phyloP scores from a whole-genome alignment of 1,139 yeast genomes.

The Taphrina deformans region DNA sequence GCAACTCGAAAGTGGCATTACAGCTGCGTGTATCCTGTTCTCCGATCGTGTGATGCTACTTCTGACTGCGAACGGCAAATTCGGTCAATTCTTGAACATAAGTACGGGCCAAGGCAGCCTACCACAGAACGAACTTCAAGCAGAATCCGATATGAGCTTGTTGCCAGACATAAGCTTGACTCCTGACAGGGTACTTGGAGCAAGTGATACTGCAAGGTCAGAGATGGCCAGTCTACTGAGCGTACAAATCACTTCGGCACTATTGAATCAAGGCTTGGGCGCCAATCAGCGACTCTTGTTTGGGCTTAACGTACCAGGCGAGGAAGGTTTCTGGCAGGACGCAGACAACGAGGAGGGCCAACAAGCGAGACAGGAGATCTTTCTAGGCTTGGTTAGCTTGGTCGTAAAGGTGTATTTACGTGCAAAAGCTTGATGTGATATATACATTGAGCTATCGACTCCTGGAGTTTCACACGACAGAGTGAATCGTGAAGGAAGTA shows the following conservation, averaged over 20 bases:
- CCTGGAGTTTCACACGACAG: no score
- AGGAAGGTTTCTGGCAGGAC: neutral
- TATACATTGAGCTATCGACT: no score
- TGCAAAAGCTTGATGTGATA: neutral
- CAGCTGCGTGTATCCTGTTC: neutral
- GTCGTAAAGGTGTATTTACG: constrained; percentile 39
- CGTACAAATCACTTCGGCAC: constrained; percentile 12
- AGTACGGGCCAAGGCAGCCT: neutral
- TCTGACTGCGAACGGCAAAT: neutral
- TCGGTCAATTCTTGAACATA: neutral
- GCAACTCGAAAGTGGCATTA: neutral
- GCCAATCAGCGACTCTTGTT: neutral
- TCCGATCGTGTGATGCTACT: neutral
- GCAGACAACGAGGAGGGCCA: neutral
- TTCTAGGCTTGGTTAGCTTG: neutral
- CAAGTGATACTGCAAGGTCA: neutral
- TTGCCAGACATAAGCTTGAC: constrained; percentile 4
- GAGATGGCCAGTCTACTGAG: constrained; percentile 1
- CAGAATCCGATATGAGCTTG: neutral
- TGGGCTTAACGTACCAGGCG: neutral
- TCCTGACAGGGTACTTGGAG: neutral
- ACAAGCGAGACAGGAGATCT: neutral
- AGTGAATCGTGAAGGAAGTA: no score
- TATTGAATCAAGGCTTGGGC: neutral
- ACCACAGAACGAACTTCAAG: neutral